These are phyloP conservation scores for Cruciata laevipes DNA, from an alignment of 257 asterid genomes.

Conservation along the genomic window DNA sequence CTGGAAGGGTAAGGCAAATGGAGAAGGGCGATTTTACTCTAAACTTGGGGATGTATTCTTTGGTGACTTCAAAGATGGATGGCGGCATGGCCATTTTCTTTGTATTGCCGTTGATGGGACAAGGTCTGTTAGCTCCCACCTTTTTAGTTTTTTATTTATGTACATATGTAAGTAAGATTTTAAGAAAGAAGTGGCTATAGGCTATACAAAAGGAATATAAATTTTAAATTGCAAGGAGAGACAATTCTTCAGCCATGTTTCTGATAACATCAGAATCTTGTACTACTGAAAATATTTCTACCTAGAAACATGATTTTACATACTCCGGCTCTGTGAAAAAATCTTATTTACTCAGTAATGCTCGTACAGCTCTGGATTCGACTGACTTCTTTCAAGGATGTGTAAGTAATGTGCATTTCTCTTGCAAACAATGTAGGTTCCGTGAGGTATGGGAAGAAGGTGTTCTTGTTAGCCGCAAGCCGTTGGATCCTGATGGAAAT, in stretches of 20 bases:
- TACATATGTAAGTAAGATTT: neutral
- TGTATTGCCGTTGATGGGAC: constrained; percentile 73
- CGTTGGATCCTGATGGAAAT: constrained; percentile 40
- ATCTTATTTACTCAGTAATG: neutral
- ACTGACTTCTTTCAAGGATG: neutral
- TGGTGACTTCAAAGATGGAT: constrained; percentile 96
- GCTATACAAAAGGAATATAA: neutral
- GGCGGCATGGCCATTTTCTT: constrained; percentile 87
- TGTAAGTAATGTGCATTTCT: neutral
- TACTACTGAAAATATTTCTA: neutral
- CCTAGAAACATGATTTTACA: neutral
- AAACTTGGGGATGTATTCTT: constrained; percentile 73
- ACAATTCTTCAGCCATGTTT: neutral
- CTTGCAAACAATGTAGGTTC: constrained; percentile 30
- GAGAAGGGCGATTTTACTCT: constrained; percentile 92
- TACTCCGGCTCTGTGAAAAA: neutral
- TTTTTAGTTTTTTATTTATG: neutral
- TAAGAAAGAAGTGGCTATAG: neutral
- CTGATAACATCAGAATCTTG: neutral
- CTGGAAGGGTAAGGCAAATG: constrained; percentile 97
- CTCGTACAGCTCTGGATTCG: neutral
- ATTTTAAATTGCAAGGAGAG: neutral
- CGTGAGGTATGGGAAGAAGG: constrained; percentile 89
- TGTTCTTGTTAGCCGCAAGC: constrained; percentile 48
- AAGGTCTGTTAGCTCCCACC: constrained; percentile 38